Evolutionary conservation across 2,329 filamentous ascomycete genomes (phyloP), one percentile per base, ranked within the genome.

Genomic region (Dactylellina haptotyla): DNA sequence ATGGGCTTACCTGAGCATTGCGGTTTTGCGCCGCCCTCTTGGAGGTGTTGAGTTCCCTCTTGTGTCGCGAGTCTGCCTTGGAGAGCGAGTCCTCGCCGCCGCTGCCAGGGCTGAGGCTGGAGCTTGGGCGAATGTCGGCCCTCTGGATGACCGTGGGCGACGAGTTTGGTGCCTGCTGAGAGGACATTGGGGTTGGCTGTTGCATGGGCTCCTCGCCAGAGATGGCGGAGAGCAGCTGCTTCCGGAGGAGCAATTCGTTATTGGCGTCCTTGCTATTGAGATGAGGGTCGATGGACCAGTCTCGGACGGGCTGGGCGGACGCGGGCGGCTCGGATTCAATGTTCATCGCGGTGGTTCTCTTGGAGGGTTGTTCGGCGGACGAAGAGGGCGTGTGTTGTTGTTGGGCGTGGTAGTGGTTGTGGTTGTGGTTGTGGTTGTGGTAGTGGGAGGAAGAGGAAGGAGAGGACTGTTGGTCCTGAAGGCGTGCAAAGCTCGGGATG

Each of bases 1-100:
- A n/a, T n/a, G 65, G 62, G 80, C 89, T 79, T 86, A 97, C 95
- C 88, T 99, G 95, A 61, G 95, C 95, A 78, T 94, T 95, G 80
- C 95, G 86, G 80, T 99, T 99, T 80, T 99, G 95, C 8, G 95
- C 95, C 26, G 95, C 95, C 77, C 95, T 90, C 84, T 98, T 99
- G 37, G 93, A 97, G 46, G 93, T 95, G 25, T 93, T 97, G 73
- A 99, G 83, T 82, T 97, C 94, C 61, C 95, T 87, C 82, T 97
- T 96, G 39, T 66, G 61, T 65, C 69, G 53, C 46, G 61, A 66
- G 41, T 73, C 69, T 1, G 61, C 69, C 56, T 73, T 73, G 37
- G 25, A 25, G 23, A 48, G 50, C n/a, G 69, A 66, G 28, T 73
- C 69, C 32, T 73, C 69, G 18, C 69, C 69, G 12, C 69, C 69